Evolutionary conservation across 805 yeast genomes (phyloP), one percentile per base, ranked within the genome.

Genomic region (Lachancea nothofagi): DNA sequence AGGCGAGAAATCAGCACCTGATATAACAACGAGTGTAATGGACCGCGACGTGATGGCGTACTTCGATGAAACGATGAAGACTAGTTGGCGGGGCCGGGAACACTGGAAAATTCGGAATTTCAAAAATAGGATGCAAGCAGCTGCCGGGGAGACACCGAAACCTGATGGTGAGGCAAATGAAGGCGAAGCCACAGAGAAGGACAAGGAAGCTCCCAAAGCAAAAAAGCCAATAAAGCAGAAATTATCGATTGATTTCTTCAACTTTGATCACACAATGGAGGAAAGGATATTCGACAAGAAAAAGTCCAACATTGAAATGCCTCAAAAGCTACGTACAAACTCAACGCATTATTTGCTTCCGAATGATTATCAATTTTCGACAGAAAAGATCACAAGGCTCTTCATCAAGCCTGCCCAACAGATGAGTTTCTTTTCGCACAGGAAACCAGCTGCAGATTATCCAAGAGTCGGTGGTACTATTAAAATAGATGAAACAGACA

Each of bases 71-170:
- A 71, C 77, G 15, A 69, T 86, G 61, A 74, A 70, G 42, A 59
- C 59, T 33, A 83, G 78, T 56, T 89, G 97, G 96, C 75, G 94
- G 21, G 97, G 97, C 7, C 83, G 90, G 10, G 90, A 85, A 48
- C 94, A 86, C 62, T 90, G 97, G 97, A 83, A 83, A 61, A 82
- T 90, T 8, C 66, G 73, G 29, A 73, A 77, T 10, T 59, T 81
- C 34, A 80, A 77, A 51, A 69, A 70, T 47, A 46, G 37, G 31
- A 19, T 31, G 40, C 31, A 32, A 6, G 20, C 30, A 13, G 40
- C 48, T 27, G 18, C 34, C 15, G 23, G 29, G 10, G 42, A 35
- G 15, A 23, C 26, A 28, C 36, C 27, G 18, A 27, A n/a, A 4
- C 28, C 65, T 42, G 24, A 34, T 34, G 18, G 15, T 10, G 28